Evolutionary conservation across 108 stramenopile species (phyloP).

Genomic region (Cyclotella choctawhatcheeana): DNA sequence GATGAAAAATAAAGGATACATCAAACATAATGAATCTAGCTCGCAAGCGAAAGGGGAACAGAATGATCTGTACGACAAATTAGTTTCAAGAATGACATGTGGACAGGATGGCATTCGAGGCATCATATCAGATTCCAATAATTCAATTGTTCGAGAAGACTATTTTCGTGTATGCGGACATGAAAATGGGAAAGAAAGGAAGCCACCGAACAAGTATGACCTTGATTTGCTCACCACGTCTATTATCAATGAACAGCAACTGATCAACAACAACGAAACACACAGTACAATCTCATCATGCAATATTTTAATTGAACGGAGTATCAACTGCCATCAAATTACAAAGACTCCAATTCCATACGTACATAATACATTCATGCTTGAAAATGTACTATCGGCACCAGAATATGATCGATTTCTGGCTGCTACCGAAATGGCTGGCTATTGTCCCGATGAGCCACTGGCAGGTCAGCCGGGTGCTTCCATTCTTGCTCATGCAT

Average conservation of each 20-base stretch:
- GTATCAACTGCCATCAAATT: background rate
- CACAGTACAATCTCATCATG: slow-evolving; percentile 11
- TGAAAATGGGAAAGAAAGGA: slow-evolving; percentile 35
- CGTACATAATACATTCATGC: slow-evolving; percentile 43
- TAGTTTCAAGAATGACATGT: slow-evolving; percentile 25
- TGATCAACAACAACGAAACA: background rate
- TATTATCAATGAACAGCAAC: background rate
- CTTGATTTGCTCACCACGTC: slow-evolving; percentile 31
- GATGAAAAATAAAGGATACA: too few relatives aligned
- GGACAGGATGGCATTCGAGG: slow-evolving; percentile 22
- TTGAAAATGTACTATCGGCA: slow-evolving; percentile 53
- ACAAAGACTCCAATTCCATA: slow-evolving; percentile 40
- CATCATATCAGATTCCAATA: background rate
- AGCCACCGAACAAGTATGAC: slow-evolving; percentile 34
- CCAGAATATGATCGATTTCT: slow-evolving; percentile 52
- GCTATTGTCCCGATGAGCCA: slow-evolving; percentile 63
- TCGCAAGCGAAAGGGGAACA: slow-evolving; percentile 2
- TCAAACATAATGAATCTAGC: background rate
- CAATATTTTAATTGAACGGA: background rate
- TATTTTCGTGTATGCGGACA: slow-evolving; percentile 30
- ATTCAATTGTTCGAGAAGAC: background rate
- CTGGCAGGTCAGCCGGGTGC: slow-evolving; percentile 30
- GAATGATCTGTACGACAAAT: slow-evolving; percentile 11
- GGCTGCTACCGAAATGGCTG: slow-evolving; percentile 39
- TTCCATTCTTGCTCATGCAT: slow-evolving; percentile 36